phyloP scores from a whole-genome alignment of 768 basidiomycete genomes.

The Lactarius akahatsu region DNA sequence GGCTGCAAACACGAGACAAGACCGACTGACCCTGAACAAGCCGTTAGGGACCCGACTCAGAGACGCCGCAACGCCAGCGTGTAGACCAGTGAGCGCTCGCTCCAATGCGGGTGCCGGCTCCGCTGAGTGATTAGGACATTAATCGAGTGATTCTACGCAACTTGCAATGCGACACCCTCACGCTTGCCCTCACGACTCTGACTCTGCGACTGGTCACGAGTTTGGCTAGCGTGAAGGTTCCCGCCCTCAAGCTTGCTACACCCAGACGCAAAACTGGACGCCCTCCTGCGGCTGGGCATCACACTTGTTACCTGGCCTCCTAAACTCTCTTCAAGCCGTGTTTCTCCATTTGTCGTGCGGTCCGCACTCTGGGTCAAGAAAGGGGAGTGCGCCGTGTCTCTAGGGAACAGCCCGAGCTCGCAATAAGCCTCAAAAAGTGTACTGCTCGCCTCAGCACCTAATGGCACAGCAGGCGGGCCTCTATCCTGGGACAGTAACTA shows the following conservation, averaged over 20 bases:
- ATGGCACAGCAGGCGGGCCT: neutral
- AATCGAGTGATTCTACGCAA: no score
- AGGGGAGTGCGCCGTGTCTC: neutral
- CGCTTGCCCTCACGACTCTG: neutral
- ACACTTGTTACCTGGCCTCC: neutral
- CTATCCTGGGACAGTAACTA: neutral
- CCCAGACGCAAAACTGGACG: neutral
- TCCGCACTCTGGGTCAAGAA: neutral
- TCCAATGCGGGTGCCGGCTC: no score
- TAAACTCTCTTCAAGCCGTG: neutral
- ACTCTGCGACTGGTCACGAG: neutral
- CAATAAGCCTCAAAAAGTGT: neutral
- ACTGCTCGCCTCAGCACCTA: neutral
- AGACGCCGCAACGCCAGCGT: neutral
- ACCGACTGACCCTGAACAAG: neutral
- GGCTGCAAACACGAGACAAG: neutral
- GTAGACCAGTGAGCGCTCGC: neutral
- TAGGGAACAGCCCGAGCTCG: neutral
- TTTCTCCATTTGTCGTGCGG: neutral
- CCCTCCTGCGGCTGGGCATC: neutral
- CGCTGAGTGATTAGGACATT: no score
- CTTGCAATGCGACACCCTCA: neutral
- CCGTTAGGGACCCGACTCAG: neutral
- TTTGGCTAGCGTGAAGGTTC: neutral
- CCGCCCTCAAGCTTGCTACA: neutral